Percentiles rank a stretch among this genome's conserved stretches.
Conservation (phyloP, 1,284 basidiomycete species). For the Rhodotorula mucilaginosa region DNA sequence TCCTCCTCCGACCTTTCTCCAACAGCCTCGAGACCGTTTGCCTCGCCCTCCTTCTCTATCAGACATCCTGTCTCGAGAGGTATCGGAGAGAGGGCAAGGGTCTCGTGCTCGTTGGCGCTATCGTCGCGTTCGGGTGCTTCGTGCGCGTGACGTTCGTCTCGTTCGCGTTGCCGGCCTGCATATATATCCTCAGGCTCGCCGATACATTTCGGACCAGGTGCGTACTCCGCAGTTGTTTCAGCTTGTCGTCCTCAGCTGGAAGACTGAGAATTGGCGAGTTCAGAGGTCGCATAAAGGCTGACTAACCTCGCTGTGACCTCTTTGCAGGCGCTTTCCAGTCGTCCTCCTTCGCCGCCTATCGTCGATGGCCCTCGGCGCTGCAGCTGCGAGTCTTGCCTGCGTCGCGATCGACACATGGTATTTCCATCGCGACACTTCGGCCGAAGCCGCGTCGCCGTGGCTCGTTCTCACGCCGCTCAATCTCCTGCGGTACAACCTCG, state of each 20-base stretch:
- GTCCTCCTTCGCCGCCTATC: background rate
- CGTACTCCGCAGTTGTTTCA: no score
- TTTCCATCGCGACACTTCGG: background rate
- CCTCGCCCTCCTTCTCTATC: slow-evolving; percentile 33
- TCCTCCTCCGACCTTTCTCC: slow-evolving; percentile 48
- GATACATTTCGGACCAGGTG: no score
- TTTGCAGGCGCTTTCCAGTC: background rate
- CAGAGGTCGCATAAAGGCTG: background rate
- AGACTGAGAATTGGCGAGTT: no score
- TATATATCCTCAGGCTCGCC: background rate
- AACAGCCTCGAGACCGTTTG: slow-evolving; percentile 46
- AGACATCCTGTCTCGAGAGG: background rate
- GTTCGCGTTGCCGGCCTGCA: slow-evolving; percentile 41
- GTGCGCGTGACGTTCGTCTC: slow-evolving; percentile 46
- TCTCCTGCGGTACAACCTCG: slow-evolving; percentile 47
- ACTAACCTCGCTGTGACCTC: background rate
- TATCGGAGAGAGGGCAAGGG: accelerated
- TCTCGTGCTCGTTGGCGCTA: slow-evolving; percentile 12
- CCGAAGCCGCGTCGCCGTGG: background rate
- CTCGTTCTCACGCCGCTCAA: slow-evolving; percentile 44
- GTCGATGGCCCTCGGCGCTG: slow-evolving; percentile 4
- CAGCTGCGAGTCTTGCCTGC: slow-evolving; percentile 7
- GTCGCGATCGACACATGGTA: slow-evolving; percentile 27
- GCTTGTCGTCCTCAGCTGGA: no score
- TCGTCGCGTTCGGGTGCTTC: slow-evolving; percentile 43